These are phyloP conservation scores for Suillus tomentosus DNA, from an alignment of 768 basidiomycete genomes.

Conservation along the genomic window DNA sequence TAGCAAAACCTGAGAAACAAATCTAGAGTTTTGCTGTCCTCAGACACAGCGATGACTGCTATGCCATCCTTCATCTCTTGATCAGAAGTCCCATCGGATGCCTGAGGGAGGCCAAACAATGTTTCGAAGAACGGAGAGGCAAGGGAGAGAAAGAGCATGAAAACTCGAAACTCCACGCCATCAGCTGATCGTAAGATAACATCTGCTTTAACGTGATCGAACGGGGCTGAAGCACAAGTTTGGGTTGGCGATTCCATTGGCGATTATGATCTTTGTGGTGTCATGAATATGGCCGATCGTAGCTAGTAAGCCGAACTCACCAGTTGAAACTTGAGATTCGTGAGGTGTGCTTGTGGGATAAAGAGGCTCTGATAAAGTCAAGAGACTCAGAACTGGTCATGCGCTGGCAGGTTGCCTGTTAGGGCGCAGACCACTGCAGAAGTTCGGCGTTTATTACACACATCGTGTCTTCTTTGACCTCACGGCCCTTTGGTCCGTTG, in stretches of 20 bases:
- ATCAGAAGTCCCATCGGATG: constrained; percentile 11
- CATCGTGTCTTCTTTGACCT: constrained; percentile 1
- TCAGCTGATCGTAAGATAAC: constrained; percentile 22
- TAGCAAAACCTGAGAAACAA: constrained; percentile 27
- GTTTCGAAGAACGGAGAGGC: constrained; percentile 33
- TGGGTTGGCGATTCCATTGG: neutral
- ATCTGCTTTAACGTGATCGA: constrained; percentile 15
- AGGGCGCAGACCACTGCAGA: neutral
- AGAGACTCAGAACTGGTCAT: neutral
- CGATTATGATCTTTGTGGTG: neutral
- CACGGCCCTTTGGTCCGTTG: neutral
- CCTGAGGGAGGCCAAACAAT: constrained; percentile 30
- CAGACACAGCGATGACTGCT: constrained; percentile 20
- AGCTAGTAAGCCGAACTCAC: neutral
- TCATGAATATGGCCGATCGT: neutral
- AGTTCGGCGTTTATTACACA: neutral
- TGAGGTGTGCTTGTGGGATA: neutral
- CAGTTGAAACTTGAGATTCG: neutral
- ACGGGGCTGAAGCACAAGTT: constrained; percentile 9
- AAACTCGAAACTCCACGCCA: constrained; percentile 29
- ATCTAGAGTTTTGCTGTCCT: constrained; percentile 21
- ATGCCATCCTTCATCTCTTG: constrained; percentile 10
- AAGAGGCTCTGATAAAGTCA: neutral
- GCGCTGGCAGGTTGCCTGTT: neutral
- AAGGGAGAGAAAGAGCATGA: constrained; percentile 28